Evolutionary conservation across 1,139 yeast species (phyloP).

Genomic region (Magnusiomyces fungicola): DNA sequence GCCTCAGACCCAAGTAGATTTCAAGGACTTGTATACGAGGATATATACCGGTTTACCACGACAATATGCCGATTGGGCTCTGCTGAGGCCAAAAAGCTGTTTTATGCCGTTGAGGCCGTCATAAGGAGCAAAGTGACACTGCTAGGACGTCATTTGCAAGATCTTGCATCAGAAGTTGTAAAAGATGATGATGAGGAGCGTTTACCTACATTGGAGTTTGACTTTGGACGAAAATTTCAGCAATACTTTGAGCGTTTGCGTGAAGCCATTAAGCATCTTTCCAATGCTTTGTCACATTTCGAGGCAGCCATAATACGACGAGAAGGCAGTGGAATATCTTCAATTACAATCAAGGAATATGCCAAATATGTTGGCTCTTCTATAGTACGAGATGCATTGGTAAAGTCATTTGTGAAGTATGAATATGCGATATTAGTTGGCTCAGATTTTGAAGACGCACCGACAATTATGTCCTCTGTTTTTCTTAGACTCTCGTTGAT

Average conservation of each 20-base stretch:
- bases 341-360: neutral
- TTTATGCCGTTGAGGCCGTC: neutral
- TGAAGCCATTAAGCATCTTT: neutral
- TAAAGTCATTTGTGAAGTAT: neutral
- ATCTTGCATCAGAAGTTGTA: too few species aligned
- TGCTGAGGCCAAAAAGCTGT: neutral
- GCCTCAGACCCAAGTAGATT: neutral
- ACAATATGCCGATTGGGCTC: neutral
- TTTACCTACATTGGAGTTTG: too few species aligned
- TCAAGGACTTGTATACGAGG: neutral
- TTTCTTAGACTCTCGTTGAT: neutral
- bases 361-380: neutral
- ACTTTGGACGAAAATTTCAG: neutral
- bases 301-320: neutral
- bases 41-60: neutral
- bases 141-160: too few species aligned
- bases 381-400: neutral
- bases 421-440: neutral
- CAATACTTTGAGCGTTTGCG: neutral
- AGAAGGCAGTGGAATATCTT: neutral
- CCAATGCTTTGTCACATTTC: neutral
- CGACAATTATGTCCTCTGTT: neutral
- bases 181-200: too few species aligned
- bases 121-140: neutral
- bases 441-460: neutral